These are phyloP conservation scores for Aspergillus affinis DNA, from an alignment of 495 filamentous ascomycete genomes.

Conservation along the genomic window DNA sequence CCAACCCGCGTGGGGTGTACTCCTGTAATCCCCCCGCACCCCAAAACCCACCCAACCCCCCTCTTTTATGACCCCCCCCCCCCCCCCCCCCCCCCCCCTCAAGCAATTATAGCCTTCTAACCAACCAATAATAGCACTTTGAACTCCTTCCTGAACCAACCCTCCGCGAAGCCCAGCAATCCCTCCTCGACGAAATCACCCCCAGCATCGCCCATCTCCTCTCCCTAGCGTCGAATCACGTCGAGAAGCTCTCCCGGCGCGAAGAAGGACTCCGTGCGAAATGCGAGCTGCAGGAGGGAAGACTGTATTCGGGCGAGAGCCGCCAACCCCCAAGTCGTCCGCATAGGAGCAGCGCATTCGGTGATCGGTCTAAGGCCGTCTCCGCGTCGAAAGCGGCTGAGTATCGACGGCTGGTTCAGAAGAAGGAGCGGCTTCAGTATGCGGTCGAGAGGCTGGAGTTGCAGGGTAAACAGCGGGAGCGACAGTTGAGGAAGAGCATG, in stretches of 20 bases:
- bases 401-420: slow-evolving; percentile 63
- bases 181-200: slow-evolving; percentile 68
- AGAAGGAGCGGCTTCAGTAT: slow-evolving; percentile 77
- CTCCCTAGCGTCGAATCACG: slow-evolving; percentile 60
- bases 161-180: slow-evolving; percentile 64
- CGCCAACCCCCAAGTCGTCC: slow-evolving; percentile 25
- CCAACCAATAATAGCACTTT: slow-evolving; percentile 60
- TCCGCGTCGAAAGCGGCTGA: slow-evolving; percentile 55
- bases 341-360: slow-evolving; percentile 19
- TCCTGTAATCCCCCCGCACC: too few relatives aligned
- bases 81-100: too few relatives aligned
- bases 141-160: slow-evolving; percentile 72
- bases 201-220: slow-evolving; percentile 72
- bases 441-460: slow-evolving; percentile 70
- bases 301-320: slow-evolving; percentile 49
- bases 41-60: too few relatives aligned
- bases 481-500: slow-evolving; percentile 82
- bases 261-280: slow-evolving; percentile 69
- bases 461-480: slow-evolving; percentile 64
- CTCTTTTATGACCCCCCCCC: too few relatives aligned
- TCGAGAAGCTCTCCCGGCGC: slow-evolving; percentile 71
- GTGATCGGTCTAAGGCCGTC: slow-evolving; percentile 32
- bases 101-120: not conserved
- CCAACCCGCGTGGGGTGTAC: too few relatives aligned
- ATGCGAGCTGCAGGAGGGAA: slow-evolving; percentile 68